Evolutionary conservation across 225 moss, liverwort and hornwort genomes (phyloP), one percentile per base, ranked within the genome.

Genomic region (Pseudoscleropodium purum): DNA sequence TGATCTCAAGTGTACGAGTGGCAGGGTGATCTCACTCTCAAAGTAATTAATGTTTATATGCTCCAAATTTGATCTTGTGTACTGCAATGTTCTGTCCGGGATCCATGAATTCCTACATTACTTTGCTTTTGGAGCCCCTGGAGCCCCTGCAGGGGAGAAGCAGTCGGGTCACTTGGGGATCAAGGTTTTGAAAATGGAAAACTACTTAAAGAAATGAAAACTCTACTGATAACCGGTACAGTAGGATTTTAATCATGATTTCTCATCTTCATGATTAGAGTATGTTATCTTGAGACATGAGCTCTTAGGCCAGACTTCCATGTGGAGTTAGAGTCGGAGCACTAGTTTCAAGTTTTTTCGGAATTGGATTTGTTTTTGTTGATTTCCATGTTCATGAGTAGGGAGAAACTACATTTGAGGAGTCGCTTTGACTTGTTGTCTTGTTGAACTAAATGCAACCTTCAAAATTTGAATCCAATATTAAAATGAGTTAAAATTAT

Each of bases 381-480:
- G 7, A 49, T 0, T 75, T 75, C 7, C 49, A 49, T 49, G 18
- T 75, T 19, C 19, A 56, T 17, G 5, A 9, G 43, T 29, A 43
- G 29, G 27, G 14, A 43, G 27, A 73, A 16, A 26, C 5, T 27
- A 10, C 15, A 45, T 73, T 72, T 41, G 2, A 37, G 20, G 68
- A 68, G 23, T 68, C 1, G 19, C 10, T 73, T 17, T 29, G 18
- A 29, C 29, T 29, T 73, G 6, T 6, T 73, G 29, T 45, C 3
- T 6, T 73, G 29, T 45, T 2, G 17, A 16, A 17, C 45, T 9
- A 45, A 43, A 45, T 0, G 2, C 10, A 45, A 43, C 12, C 2
- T 5, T 0, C 1, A 41, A 73, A 15, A 2, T 1, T 41, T 8
- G 26, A 25, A 41, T 15, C 1, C 4, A 25, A 41, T 15, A 26